These are phyloP conservation scores for Colletotrichum tabaci DNA, from an alignment of 2,329 filamentous ascomycete species.

Conservation along the genomic window DNA sequence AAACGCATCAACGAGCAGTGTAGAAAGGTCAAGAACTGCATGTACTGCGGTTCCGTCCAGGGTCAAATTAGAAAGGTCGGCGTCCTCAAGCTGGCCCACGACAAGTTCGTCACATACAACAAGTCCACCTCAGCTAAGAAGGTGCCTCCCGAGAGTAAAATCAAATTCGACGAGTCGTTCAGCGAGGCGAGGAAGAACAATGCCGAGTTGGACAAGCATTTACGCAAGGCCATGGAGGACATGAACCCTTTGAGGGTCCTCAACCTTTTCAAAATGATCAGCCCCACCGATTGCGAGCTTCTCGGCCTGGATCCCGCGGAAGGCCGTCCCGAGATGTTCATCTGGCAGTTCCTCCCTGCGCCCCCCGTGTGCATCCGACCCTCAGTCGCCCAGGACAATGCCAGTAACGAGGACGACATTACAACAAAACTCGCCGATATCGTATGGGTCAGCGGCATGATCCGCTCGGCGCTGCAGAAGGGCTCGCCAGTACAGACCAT, in stretches of 20 bases:
- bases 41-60: slow-evolving; percentile 85
- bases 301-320: slow-evolving; percentile 90
- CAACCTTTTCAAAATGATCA: slow-evolving; percentile 92
- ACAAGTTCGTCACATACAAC: slow-evolving; percentile 91
- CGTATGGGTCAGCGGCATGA: slow-evolving; percentile 89
- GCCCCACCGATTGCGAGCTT: slow-evolving; percentile 88
- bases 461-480: slow-evolving; percentile 85
- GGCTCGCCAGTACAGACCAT: slow-evolving; percentile 90
- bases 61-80: slow-evolving; percentile 93
- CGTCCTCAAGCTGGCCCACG: slow-evolving; percentile 93
- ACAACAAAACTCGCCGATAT: slow-evolving; percentile 98
- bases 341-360: slow-evolving; percentile 96
- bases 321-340: slow-evolving; percentile 93
- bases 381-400: slow-evolving; percentile 92
- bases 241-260: slow-evolving; percentile 90
- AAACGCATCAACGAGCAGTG: slow-evolving; percentile 93
- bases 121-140: slow-evolving; percentile 91
- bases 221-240: slow-evolving; percentile 94
- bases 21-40: slow-evolving; percentile 87
- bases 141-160: slow-evolving; percentile 83
- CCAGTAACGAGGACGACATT: slow-evolving; percentile 95
- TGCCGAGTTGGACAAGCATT: slow-evolving; percentile 88
- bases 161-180: slow-evolving; percentile 89
- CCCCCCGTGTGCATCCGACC: slow-evolving; percentile 95
- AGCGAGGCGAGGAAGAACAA: slow-evolving; percentile 82